Evolutionary conservation across 345 rosid genomes (phyloP), one percentile per base, ranked within the genome.

Genomic region (Streptanthus diversifolius): DNA sequence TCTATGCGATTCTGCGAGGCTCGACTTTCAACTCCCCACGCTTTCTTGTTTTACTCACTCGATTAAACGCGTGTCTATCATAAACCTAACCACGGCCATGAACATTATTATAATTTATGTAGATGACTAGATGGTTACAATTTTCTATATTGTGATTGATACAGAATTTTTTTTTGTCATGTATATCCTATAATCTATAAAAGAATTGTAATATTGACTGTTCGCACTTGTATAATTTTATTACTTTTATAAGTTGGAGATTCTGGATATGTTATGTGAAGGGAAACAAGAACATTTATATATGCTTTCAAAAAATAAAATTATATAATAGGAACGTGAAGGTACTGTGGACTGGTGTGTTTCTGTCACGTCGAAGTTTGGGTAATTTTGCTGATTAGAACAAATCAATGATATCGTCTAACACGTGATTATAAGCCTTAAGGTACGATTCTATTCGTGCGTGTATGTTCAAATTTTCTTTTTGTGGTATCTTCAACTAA

Each of bases 1-100:
- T 67, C 54, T 63, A 45, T 72, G 71, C 33, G 56, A 53, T 63
- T 68, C 36, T 73, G 37, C 56, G 33, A 68, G 63, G 40, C 60
- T 60, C 66, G 49, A 14, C 41, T 30, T 68, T 56, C 54, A 7
- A 68, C 54, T 41, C 10, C 63, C 53, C 72, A 37, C 63, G 72
- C 54, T 68, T 54, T 27, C 49, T 49, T 36, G 30, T 59, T 59
- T 48, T 47, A 27, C 12, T 14, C 59, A 57, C 33, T 39, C 5
- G 0, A 25, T 54, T 18, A 3, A 3, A 5, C n/a, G 4, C n/a
- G n/a, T 39, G 35, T 21, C 44, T 19, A 13, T 37, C 35, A 9
- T 35, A 8, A 19, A 35, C 39, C 39, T 35, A 39, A 35, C 12
- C 39, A 39, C 15, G 21, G 3, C 22, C 22, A 17, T 35, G 17